These are phyloP conservation scores for Flaveria robusta DNA, from an alignment of 129 eudicot species.

Conservation along the genomic window DNA sequence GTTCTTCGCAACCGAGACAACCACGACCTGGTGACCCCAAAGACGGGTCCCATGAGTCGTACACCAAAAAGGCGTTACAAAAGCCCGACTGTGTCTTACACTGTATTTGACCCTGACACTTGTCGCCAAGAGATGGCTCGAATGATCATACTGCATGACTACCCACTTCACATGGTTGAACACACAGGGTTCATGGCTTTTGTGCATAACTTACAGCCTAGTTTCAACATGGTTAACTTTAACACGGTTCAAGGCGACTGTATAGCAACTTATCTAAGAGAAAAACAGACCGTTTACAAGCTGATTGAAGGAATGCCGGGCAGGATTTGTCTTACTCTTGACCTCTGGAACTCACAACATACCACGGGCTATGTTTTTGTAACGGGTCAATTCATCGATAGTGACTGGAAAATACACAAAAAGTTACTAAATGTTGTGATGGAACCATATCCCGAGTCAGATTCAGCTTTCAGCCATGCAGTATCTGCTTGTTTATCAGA, in stretches of 20 bases:
- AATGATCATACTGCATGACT: conserved; percentile 90
- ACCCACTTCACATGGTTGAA: conserved; percentile 92
- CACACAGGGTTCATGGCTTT: conserved; percentile 79
- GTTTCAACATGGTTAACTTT: conserved; percentile 78
- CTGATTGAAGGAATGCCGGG: conserved; percentile 78
- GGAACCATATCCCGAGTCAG: conserved; percentile 93
- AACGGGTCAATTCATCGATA: conserved; percentile 82
- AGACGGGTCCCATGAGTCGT: conserved; percentile 27
- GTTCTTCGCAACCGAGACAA: conserved; percentile 60
- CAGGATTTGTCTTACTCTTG: conserved; percentile 69
- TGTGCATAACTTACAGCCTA: conserved; percentile 82
- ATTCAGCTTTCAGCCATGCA: conserved; percentile 84
- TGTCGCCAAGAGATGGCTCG: conserved; percentile 80
- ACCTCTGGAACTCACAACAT: conserved; percentile 66
- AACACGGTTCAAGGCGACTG: conserved; percentile 83
- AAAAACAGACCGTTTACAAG: conserved; percentile 63
- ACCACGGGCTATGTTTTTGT: conserved; percentile 76
- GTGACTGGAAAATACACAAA: conserved; percentile 80
- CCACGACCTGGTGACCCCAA: conserved; percentile 50
- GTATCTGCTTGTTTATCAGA: conserved; percentile 81
- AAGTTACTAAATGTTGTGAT: conserved; percentile 74
- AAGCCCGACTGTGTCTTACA: conserved; percentile 49
- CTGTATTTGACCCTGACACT: conserved; percentile 64
- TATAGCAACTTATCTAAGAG: conserved; percentile 70
- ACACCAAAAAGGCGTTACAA: conserved; percentile 72